Base-by-base conservation (phyloP, 768 basidiomycete genomes). In the Russula earlei region DNA sequence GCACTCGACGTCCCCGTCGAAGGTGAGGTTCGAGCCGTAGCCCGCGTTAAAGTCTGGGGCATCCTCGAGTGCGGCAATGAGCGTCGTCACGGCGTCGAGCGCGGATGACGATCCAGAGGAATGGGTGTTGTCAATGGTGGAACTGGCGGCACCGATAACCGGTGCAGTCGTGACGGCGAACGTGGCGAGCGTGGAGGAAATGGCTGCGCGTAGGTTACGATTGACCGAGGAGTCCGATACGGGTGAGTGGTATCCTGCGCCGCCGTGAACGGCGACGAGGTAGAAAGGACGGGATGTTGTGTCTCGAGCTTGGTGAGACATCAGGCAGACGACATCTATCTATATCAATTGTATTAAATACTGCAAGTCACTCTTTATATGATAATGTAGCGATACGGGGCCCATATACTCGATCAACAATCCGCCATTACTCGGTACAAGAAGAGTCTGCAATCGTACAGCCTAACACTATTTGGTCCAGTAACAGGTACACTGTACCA, bases 1-100 rank as follows among this genome's bases (percentile, higher is more conserved):
- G 62, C 89, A 91, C 69, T 91, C 89, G 17, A 90, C 87, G 2
- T 71, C 72, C 14, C 89, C 87, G n/a, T 78, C 73, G 3, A 83
- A 60, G 0, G 86, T 89, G 44, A 91, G 70, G 66, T 91, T 91
- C 2, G 89, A 87, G 4, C 90, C 88, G 58, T 77, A 80, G 1
- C 88, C 87, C 84, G 58, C 49, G 31, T 36, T 50, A 17, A 47
- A 34, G 36, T 24, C 40, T 11, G 38, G 41, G 3, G 47, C 25
- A 19, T 49, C 27, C 29, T 60, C 38, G 43, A 50, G 47, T 9
- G 57, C 29, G 12, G 40, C 41, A 24, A 42, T 36, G 19, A 20
- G 12, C 5, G 22, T 29, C 5, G 52, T 46, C 22, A 34, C 42
- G 17, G 44, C 34, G 46, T 63, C n/a, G 56, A 54, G 45, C 17